Evolutionary conservation across 2,329 filamentous ascomycete genomes (phyloP), one percentile per base, ranked within the genome.

Genomic region (Fusarium veterinarium): DNA sequence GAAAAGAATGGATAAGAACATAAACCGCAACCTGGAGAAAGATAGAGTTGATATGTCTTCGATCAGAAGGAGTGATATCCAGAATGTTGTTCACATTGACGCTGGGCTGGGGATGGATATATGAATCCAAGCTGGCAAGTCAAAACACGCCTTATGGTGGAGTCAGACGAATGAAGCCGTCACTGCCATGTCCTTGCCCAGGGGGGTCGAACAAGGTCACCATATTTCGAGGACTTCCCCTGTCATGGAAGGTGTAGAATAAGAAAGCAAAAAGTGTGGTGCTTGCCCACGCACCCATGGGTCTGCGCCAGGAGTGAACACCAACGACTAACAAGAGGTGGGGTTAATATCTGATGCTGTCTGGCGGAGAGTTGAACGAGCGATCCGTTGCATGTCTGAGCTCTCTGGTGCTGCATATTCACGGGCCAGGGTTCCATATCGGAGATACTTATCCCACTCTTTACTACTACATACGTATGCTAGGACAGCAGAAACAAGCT

Each of bases 231-330:
- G 63, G 62, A 58, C 64, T 62, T 59, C 51, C 73, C 76, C 73
- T 69, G 69, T 38, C 66, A 69, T 64, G 66, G 37, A 64, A 61
- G 65, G 65, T 71, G 68, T 72, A 82, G 83, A 80, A 84, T 81
- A 85, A 80, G 59, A 69, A 71, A 81, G 83, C 84, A 60, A 70
- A 73, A 57, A 60, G 67, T 62, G 65, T 77, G 67, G 68, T 67
- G 68, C 68, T 66, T 64, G 68, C 64, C 60, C 56, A 48, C 65
- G 62, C 51, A 74, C 64, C 74, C 74, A 67, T 72, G 76, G 73
- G 64, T 60, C 67, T 71, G 64, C 60, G 51, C 67, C 67, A 67
- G 66, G 63, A 71, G 64, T 75, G 69, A 67, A 69, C 75, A 75
- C 67, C 44, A 61, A 73, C 67, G 55, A 71, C 67, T 73, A 73